Conservation (phyloP, 1,139 yeast species). For the Entelexis paramagnoliae region DNA sequence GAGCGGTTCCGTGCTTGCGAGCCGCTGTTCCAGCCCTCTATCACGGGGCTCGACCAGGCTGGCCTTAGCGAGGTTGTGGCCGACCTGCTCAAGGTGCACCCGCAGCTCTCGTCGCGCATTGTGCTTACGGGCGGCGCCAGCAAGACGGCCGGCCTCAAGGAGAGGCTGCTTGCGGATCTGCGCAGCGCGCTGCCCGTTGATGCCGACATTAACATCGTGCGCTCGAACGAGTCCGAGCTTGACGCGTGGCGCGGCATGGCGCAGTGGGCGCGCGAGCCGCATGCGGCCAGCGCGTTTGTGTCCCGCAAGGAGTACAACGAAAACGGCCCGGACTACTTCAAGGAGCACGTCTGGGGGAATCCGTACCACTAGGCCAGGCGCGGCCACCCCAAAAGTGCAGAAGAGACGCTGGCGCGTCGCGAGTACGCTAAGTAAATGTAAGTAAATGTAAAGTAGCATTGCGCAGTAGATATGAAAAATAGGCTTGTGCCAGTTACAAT, state of each 20-base stretch:
- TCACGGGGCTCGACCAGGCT: conserved; percentile 93
- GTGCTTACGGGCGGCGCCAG: conserved; percentile 84
- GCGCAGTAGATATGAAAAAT: too few relatives aligned
- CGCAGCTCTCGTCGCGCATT: conserved; percentile 49
- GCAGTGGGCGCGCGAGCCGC: conserved; percentile 47
- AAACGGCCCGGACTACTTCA: conserved; percentile 73
- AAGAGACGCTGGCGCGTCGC: too few relatives aligned
- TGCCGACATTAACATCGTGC: conserved; percentile 49
- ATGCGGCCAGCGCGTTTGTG: conserved; percentile 39
- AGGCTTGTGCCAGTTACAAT: too few relatives aligned
- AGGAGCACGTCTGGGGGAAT: conserved; percentile 16
- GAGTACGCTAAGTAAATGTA: too few relatives aligned
- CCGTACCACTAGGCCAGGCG: conserved; percentile 6
- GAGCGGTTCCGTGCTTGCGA: conserved; percentile 92
- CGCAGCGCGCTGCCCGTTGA: conserved; percentile 61
- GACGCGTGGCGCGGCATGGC: conserved; percentile 97
- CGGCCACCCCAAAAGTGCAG: too few relatives aligned
- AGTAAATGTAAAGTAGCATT: too few relatives aligned
- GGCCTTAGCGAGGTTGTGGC: conserved; percentile 72
- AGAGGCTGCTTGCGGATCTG: conserved; percentile 58
- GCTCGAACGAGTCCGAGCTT: conserved; percentile 54
- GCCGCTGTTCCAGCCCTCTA: conserved; percentile 82
- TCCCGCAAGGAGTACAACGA: conserved; percentile 72
- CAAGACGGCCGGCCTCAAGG: conserved; percentile 51
- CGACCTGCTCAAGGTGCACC: conserved; percentile 53